phyloP scores from a whole-genome alignment of 192 early-diverging fungal species.

The Lobulomyces angularis region DNA sequence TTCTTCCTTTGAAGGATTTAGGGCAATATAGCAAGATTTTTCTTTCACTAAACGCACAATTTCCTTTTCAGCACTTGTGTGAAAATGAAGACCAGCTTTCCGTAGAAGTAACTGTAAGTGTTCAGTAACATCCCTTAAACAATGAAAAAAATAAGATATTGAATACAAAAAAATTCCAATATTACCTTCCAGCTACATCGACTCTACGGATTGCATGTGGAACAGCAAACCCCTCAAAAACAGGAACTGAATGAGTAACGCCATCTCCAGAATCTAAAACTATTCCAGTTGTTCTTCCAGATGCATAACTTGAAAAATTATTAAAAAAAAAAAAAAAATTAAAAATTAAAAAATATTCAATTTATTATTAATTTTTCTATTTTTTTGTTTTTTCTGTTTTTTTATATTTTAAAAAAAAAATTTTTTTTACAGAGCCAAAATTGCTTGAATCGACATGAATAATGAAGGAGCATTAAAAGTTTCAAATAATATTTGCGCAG shows the following conservation, averaged over 20 bases:
- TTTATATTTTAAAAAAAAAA: too few relatives aligned
- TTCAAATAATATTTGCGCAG: constrained; percentile 96
- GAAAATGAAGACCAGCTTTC: constrained; percentile 75
- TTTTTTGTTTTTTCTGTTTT: not conserved
- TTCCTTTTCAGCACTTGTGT: constrained; percentile 89
- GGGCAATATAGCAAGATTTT: constrained; percentile 83
- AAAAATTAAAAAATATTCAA: not conserved
- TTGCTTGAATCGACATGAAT: constrained; percentile 94
- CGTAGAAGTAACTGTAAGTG: constrained; percentile 84
- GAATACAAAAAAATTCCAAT: constrained; percentile 7
- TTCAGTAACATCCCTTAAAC: constrained; percentile 75
- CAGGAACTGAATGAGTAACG: constrained; percentile 88
- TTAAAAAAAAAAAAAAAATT: not conserved
- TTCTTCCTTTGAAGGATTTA: constrained; percentile 83
- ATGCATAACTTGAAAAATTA: constrained; percentile 58
- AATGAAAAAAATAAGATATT: not conserved
- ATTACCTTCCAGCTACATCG: constrained; percentile 75
- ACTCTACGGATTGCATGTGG: constrained; percentile 86
- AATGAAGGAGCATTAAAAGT: constrained; percentile 98
- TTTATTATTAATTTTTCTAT: not conserved
- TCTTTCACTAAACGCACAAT: constrained; percentile 94
- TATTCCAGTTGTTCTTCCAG: constrained; percentile 92
- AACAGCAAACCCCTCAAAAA: constrained; percentile 93
- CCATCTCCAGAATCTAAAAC: constrained; percentile 95
- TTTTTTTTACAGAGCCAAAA: constrained; percentile 85